Conservation (phyloP, 2,329 filamentous ascomycete species). For the Colletotrichum sp. region DNA sequence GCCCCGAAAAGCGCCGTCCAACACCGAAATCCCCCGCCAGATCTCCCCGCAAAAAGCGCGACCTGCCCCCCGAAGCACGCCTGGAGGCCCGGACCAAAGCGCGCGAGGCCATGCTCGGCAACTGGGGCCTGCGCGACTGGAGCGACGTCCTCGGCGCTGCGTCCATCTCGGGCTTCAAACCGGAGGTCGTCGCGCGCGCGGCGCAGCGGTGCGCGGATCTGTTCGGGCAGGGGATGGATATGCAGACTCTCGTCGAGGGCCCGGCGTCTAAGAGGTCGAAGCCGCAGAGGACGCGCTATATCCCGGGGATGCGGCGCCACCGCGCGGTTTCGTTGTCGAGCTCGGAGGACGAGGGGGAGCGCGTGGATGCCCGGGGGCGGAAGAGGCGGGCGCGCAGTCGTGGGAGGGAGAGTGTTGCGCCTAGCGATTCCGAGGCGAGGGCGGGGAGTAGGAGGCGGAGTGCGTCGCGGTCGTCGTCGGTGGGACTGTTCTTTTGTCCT, state of each 20-base stretch:
- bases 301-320: neutral
- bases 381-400: conserved; percentile 23
- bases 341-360: neutral
- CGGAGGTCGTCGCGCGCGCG: conserved; percentile 69
- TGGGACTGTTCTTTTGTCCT: conserved; percentile 40
- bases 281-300: neutral
- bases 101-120: conserved; percentile 28
- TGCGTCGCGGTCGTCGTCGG: conserved; percentile 35
- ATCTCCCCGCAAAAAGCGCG: conserved; percentile 17
- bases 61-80: neutral
- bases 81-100: conserved; percentile 24
- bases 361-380: neutral
- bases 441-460: conserved; percentile 25
- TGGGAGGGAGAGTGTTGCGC: conserved; percentile 26
- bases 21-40: conserved; percentile 11
- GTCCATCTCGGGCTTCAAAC: conserved; percentile 73
- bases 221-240: conserved; percentile 74
- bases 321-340: neutral
- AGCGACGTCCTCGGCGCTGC: conserved; percentile 83
- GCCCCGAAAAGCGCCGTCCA: neutral
- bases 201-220: conserved; percentile 76
- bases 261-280: conserved; percentile 22
- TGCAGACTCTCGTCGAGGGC: conserved; percentile 58
- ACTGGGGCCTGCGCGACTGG: conserved; percentile 73
- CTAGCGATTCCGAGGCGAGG: conserved; percentile 11